These are phyloP conservation scores for Pichia sp. DNA, from an alignment of 1,139 yeast genomes.

Conservation along the genomic window DNA sequence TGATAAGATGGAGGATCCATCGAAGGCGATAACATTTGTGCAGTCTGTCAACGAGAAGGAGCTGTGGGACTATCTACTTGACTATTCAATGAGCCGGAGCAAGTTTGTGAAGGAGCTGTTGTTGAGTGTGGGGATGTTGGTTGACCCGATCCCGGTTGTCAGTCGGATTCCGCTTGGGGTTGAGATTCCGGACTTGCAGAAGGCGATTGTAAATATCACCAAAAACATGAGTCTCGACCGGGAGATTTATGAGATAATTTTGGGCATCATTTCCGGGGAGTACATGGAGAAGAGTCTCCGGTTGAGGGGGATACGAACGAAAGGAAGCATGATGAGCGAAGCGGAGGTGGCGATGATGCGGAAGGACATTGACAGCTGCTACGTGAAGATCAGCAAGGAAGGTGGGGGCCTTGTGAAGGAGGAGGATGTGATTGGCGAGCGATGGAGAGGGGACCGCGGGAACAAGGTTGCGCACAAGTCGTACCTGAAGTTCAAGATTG, in stretches of 20 bases:
- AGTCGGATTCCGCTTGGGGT: conserved; percentile 59
- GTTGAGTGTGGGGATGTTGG: conserved; percentile 60
- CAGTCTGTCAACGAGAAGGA: conserved; percentile 66
- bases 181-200: conserved; percentile 61
- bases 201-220: conserved; percentile 58
- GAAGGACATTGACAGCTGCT: conserved; percentile 6
- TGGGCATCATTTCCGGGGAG: conserved; percentile 59
- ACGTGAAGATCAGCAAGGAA: conserved; percentile 15
- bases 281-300: conserved; percentile 43
- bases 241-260: conserved; percentile 54
- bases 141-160: conserved; percentile 68
- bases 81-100: conserved; percentile 69
- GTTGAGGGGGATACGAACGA: conserved; percentile 37
- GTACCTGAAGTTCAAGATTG: conserved; percentile 26
- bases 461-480: conserved; percentile 34
- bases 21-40: conserved; percentile 78
- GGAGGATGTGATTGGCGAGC: conserved; percentile 31
- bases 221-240: conserved; percentile 60
- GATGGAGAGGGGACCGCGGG: conserved; percentile 26
- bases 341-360: conserved; percentile 10
- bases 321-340: conserved; percentile 42
- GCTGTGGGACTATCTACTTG: conserved; percentile 72
- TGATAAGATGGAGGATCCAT: conserved; percentile 72
- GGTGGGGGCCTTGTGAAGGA: conserved; percentile 26
- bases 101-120: conserved; percentile 69